A percentile compares a stretch with the other conserved stretches of the same genome.
Conservation (phyloP, 2,329 filamentous ascomycete genomes). For the Fusarium torulosum region DNA sequence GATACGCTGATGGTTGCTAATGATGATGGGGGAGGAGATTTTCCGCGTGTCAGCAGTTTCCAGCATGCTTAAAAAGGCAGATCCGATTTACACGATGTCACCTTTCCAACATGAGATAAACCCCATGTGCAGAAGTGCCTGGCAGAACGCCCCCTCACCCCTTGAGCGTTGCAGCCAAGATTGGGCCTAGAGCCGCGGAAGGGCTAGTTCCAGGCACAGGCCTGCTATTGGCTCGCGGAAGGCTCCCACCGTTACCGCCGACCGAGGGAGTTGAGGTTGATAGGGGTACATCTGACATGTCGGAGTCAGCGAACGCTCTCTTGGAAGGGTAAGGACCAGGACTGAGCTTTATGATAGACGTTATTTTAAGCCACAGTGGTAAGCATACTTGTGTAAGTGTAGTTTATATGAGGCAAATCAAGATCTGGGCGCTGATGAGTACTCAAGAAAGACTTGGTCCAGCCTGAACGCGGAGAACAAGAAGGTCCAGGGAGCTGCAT, state of each 20-base stretch:
- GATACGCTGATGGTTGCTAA: slow-evolving; percentile 14
- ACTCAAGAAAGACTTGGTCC: background rate
- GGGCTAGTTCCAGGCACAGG: slow-evolving; percentile 57
- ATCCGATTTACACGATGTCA: slow-evolving; percentile 48
- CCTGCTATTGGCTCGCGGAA: slow-evolving; percentile 57
- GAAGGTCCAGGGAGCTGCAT: background rate
- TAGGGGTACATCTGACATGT: slow-evolving; percentile 24
- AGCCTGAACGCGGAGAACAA: background rate
- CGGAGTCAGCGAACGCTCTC: slow-evolving; percentile 28
- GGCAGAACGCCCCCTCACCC: slow-evolving; percentile 31
- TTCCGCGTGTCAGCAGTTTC: slow-evolving; percentile 33
- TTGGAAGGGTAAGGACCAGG: slow-evolving; percentile 1
- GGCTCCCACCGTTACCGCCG: slow-evolving; percentile 26
- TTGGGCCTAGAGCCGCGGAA: slow-evolving; percentile 19
- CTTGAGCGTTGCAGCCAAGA: slow-evolving; percentile 30
- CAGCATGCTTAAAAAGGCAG: slow-evolving; percentile 32
- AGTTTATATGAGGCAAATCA: background rate
- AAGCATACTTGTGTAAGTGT: background rate
- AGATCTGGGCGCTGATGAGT: background rate
- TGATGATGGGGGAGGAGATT: slow-evolving; percentile 35
- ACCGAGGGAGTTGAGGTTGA: slow-evolving; percentile 15
- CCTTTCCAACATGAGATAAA: slow-evolving; percentile 37
- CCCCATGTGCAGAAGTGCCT: slow-evolving; percentile 29
- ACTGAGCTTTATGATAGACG: background rate
- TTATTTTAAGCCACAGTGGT: background rate